A percentile compares a stretch with the other conserved stretches of the same genome.
These are phyloP conservation scores for Phaeophleospora eucalypticola DNA, from an alignment of 2,329 filamentous ascomycete genomes.

Conservation along the genomic window DNA sequence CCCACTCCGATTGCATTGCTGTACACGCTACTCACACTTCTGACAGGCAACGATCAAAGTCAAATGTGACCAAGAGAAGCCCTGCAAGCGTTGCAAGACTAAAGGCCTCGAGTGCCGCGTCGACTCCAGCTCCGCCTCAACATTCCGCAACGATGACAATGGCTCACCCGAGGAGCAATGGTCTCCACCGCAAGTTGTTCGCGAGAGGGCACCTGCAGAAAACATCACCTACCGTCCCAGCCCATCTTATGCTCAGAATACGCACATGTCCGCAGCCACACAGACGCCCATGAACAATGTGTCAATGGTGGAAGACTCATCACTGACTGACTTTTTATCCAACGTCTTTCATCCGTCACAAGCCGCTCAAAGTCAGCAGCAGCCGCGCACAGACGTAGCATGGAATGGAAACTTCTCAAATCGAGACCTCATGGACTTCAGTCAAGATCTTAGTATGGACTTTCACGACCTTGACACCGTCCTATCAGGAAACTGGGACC, in stretches of 20 bases:
- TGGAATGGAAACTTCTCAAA: constrained; percentile 17
- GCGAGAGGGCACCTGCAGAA: neutral
- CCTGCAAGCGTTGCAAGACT: constrained; percentile 18
- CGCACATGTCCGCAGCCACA: neutral
- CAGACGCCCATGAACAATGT: neutral
- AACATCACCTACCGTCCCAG: neutral
- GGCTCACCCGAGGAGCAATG: constrained; percentile 3
- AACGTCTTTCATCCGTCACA: constrained; percentile 14
- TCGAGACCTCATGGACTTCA: constrained; percentile 22
- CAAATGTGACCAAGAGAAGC: constrained; percentile 22
- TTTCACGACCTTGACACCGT: constrained; percentile 20
- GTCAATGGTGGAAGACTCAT: constrained; percentile 10
- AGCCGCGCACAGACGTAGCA: constrained; percentile 5
- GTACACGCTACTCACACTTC: neutral
- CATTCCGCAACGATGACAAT: constrained; percentile 1
- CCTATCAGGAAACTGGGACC: constrained; percentile 14
- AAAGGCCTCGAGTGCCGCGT: constrained; percentile 20
- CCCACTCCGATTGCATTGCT: neutral
- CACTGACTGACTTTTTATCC: constrained; percentile 16
- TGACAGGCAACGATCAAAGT: constrained; percentile 14
- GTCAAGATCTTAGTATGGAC: constrained; percentile 19
- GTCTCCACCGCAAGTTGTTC: constrained; percentile 4
- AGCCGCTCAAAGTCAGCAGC: neutral
- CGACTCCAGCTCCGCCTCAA: constrained; percentile 6
- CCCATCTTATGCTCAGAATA: neutral